phyloP scores from a whole-genome alignment of 441 rosid genomes.

The Syzygium syzygioides region DNA sequence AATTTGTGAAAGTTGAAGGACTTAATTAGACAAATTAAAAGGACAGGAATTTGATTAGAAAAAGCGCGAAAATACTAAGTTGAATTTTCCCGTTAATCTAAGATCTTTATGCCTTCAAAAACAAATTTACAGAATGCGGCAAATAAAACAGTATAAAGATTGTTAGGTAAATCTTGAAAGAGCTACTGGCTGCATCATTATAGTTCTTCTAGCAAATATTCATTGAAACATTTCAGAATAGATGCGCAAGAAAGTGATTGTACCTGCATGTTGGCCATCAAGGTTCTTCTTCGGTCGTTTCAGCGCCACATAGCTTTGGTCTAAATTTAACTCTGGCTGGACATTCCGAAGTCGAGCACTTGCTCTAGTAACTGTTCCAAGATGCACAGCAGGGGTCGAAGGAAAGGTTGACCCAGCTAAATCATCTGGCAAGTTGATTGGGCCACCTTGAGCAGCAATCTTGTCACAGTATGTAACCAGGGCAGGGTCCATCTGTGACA shows the following conservation, averaged over 20 bases:
- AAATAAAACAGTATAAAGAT: background rate
- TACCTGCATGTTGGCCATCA: constrained; percentile 61
- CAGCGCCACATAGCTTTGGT: constrained; percentile 64
- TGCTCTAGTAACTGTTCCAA: constrained; percentile 72
- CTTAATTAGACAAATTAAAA: background rate
- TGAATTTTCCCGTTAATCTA: background rate
- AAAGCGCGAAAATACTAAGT: background rate
- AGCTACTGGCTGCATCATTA: background rate
- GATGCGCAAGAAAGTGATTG: background rate
- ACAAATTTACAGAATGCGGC: background rate
- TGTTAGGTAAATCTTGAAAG: background rate
- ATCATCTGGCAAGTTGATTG: constrained; percentile 69
- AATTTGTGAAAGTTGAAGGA: background rate
- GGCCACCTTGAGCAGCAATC: constrained; percentile 91
- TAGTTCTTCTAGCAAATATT: background rate
- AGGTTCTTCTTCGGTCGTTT: constrained; percentile 69
- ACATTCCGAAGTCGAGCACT: constrained; percentile 98
- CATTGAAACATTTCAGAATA: background rate
- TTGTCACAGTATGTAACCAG: constrained; percentile 84
- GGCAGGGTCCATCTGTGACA: constrained; percentile 98
- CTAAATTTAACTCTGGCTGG: constrained; percentile 77
- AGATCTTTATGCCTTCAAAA: background rate
- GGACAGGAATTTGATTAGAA: background rate
- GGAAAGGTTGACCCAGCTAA: constrained; percentile 59
- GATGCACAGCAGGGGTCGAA: constrained; percentile 70